Evolutionary conservation across 2,329 filamentous ascomycete species (phyloP).

Genomic region (Alternaria viburni): DNA sequence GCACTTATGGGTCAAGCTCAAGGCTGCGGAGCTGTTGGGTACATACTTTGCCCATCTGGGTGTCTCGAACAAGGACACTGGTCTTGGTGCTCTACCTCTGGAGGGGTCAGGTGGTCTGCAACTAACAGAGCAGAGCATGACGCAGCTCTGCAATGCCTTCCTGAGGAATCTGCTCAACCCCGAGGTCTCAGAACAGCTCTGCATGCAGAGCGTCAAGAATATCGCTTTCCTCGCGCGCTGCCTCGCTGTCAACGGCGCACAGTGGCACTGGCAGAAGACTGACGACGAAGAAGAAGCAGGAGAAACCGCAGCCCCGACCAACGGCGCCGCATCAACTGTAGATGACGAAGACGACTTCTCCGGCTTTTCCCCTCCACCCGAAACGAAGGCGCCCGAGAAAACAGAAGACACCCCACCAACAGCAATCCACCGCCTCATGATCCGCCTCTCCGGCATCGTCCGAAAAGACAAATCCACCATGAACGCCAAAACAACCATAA

Average conservation of each 20-base stretch:
- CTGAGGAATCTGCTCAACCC: constrained; percentile 66
- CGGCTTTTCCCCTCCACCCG: constrained; percentile 32
- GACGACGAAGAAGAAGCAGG: constrained; percentile 50
- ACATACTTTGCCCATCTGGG: constrained; percentile 83
- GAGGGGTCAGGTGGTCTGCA: constrained; percentile 73
- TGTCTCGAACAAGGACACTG: constrained; percentile 62
- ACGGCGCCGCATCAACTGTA: constrained; percentile 29
- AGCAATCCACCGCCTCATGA: constrained; percentile 76
- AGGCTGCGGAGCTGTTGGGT: constrained; percentile 74
- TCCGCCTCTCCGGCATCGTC: constrained; percentile 77
- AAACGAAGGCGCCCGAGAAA: constrained; percentile 20
- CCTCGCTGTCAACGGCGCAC: constrained; percentile 64
- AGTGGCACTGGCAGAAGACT: constrained; percentile 53
- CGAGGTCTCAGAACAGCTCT: constrained; percentile 74
- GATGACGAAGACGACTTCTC: constrained; percentile 45
- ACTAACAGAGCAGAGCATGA: constrained; percentile 69
- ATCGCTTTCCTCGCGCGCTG: constrained; percentile 79
- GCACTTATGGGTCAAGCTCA: constrained; percentile 76
- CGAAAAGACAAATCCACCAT: constrained; percentile 70
- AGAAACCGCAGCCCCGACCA: constrained; percentile 52
- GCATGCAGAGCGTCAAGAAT: constrained; percentile 78
- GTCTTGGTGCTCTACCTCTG: constrained; percentile 65
- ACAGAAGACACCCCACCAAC: constrained; percentile 45
- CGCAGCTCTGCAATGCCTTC: constrained; percentile 63
- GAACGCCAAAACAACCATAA: constrained; percentile 75